A percentile compares a stretch with the other conserved stretches of the same genome.
Conservation (phyloP, 371 early-diverging fungal species). For the Mortierella sp. region DNA sequence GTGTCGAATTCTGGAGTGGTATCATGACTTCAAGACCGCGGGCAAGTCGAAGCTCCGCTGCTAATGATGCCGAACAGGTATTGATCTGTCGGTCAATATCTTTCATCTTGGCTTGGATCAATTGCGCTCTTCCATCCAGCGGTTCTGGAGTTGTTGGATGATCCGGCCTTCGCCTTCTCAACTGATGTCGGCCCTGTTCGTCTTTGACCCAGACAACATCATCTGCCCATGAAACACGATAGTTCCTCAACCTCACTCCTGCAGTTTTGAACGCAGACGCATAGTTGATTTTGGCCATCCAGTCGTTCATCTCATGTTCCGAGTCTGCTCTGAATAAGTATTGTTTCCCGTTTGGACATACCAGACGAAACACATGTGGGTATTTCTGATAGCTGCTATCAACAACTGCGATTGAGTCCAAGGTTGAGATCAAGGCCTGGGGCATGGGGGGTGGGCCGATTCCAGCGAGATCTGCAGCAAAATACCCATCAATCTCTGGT, state of each 20-base stretch:
- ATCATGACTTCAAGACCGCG: conserved; percentile 75
- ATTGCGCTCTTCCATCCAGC: conserved; percentile 29
- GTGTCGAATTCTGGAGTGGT: conserved; percentile 74
- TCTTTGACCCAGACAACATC: conserved; percentile 50
- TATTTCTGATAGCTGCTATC: conserved; percentile 81
- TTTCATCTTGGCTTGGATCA: conserved; percentile 36
- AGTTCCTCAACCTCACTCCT: conserved; percentile 65
- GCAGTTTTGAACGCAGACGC: conserved; percentile 81
- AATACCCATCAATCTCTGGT: conserved; percentile 45
- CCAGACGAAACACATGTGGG: conserved; percentile 81
- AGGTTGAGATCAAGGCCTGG: conserved; percentile 72
- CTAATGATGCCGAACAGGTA: conserved; percentile 34
- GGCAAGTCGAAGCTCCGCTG: conserved; percentile 66
- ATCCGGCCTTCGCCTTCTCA: conserved; percentile 30
- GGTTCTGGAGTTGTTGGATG: conserved; percentile 47
- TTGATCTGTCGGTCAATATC: conserved; percentile 43
- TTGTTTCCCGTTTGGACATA: conserved; percentile 77
- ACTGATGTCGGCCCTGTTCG: conserved; percentile 38
- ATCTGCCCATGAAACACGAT: conserved; percentile 35
- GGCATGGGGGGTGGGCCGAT: conserved; percentile 58
- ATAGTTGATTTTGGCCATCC: conserved; percentile 87
- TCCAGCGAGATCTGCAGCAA: conserved; percentile 28
- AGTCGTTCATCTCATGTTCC: conserved; percentile 81
- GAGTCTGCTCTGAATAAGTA: conserved; percentile 75
- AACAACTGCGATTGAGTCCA: conserved; percentile 77